Percentiles rank a stretch among this genome's conserved stretches.
phyloP scores from a whole-genome alignment of 495 filamentous ascomycete genomes.

The Daldinia concentrica region DNA sequence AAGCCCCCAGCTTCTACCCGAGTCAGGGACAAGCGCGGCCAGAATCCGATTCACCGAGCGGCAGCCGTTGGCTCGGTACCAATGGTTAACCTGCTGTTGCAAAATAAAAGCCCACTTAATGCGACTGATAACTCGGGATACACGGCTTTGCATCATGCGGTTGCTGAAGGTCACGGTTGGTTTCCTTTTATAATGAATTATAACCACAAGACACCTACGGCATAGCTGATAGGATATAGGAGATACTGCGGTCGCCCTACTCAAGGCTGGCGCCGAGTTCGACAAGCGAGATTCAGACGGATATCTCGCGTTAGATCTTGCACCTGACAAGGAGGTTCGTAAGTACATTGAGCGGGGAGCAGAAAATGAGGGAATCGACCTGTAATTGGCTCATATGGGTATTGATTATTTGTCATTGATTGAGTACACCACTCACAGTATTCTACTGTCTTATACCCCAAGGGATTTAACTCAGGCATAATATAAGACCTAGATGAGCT shows the following conservation, averaged over 20 bases:
- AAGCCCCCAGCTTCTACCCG: conserved; percentile 79
- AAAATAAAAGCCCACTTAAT: conserved; percentile 83
- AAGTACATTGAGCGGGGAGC: conserved; percentile 82
- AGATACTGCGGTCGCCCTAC: conserved; percentile 80
- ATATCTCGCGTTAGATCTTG: conserved; percentile 77
- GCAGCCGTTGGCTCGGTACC: conserved; percentile 89
- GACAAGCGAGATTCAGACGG: conserved; percentile 82
- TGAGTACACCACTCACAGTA: conserved; percentile 8
- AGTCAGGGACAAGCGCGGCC: conserved; percentile 82
- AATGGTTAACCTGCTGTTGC: conserved; percentile 79
- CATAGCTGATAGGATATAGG: conserved; percentile 49
- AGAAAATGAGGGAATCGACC: conserved; percentile 86
- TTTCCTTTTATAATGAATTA: neutral
- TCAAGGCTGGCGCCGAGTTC: conserved; percentile 85
- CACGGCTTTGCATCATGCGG: conserved; percentile 91
- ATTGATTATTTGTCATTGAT: neutral
- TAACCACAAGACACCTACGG: neutral
- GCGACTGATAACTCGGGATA: conserved; percentile 84
- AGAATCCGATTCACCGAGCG: conserved; percentile 88
- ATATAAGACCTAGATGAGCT: conserved; percentile 12
- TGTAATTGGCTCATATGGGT: conserved; percentile 42
- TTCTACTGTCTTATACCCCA: conserved; percentile 13
- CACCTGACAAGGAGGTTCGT: conserved; percentile 74
- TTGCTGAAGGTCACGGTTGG: conserved; percentile 86
- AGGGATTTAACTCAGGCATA: conserved; percentile 13